A percentile compares a stretch with the other conserved stretches of the same genome.
These are phyloP conservation scores for Coemansia sp. DNA, from an alignment of 192 early-diverging fungal species.

Conservation along the genomic window DNA sequence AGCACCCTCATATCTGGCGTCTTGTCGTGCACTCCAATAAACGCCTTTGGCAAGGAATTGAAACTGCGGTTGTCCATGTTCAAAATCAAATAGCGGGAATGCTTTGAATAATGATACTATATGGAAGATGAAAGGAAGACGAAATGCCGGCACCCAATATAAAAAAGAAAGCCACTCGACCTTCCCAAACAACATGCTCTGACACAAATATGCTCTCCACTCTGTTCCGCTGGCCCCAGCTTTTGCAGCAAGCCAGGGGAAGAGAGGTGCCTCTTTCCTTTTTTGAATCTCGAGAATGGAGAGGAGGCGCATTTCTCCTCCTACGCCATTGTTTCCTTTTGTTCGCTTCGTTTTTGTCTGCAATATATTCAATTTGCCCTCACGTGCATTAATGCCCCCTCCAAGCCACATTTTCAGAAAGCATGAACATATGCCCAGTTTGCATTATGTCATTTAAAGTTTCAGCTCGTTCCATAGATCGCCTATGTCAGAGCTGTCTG, in stretches of 20 bases:
- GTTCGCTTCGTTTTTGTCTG: too few species aligned
- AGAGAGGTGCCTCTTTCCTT: too few species aligned
- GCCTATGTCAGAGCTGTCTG: conserved; percentile 27
- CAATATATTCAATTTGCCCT: too few species aligned
- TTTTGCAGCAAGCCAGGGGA: too few species aligned
- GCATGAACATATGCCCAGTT: not conserved
- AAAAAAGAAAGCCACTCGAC: not conserved
- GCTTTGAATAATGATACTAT: not conserved
- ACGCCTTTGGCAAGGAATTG: conserved; percentile 16
- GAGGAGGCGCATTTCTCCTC: too few species aligned
- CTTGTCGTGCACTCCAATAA: conserved; percentile 30
- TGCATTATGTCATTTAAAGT: conserved; percentile 2
- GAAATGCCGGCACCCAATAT: not conserved
- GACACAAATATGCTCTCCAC: too few species aligned
- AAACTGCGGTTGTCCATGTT: too few species aligned
- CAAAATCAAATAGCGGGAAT: not conserved
- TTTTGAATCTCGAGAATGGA: too few species aligned
- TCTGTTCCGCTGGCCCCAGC: too few species aligned
- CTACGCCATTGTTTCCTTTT: too few species aligned
- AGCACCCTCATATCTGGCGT: conserved; percentile 31
- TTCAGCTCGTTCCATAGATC: conserved; percentile 24
- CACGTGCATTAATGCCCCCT: not conserved
- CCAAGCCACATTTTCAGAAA: not conserved
- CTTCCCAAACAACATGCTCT: too few species aligned
- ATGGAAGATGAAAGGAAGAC: not conserved